Evolutionary conservation across 345 rosid species (phyloP), one percentile per base, ranked within the genome.

Genomic region (Gossypium arboreum): DNA sequence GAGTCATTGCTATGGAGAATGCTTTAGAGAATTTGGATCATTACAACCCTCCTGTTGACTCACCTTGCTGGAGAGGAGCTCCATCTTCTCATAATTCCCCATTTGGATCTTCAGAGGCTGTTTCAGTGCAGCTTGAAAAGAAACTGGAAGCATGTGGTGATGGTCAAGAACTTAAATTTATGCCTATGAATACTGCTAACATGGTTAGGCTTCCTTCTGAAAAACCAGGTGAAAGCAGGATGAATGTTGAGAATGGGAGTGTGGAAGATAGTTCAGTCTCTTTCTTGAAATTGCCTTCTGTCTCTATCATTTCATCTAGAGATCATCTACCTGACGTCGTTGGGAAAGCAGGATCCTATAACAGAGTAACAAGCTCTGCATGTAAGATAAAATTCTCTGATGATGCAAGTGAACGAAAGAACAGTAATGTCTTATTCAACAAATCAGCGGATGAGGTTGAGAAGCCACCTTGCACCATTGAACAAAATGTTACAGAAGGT

Each of bases 21-120:
- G 60, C 79, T 70, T 77, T 82, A 8, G 87, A 90, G 50, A 78
- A 63, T 78, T 63, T 82, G 12, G 89, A 86, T 83, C 78, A 81
- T 77, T 73, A 51, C 75, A 63, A 70, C 75, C 86, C 56, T 78
- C 75, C 82, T 65, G 84, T 78, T 83, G 95, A 80, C 77, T 87
- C 91, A 41, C 89, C 88, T 24, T 87, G 88, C 85, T 88, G 85
- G 83, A 86, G 66, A 79, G 89, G 86, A 76, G 89, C 86, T 74
- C 78, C 78, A 2, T 74, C 76, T 73, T 77, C 85, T 64, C 82
- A 69, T 75, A 73, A 64, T 73, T 77, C 82, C 62, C 76, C 80
- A 58, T 77, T 72, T 68, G 80, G 81, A 79, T 66, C 76, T 79
- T 77, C 79, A 47, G 79, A 78, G 60, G 59, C 65, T 55, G 72